phyloP scores from a whole-genome alignment of 2,329 filamentous ascomycete species.

The Parascedosporium putredinis region DNA sequence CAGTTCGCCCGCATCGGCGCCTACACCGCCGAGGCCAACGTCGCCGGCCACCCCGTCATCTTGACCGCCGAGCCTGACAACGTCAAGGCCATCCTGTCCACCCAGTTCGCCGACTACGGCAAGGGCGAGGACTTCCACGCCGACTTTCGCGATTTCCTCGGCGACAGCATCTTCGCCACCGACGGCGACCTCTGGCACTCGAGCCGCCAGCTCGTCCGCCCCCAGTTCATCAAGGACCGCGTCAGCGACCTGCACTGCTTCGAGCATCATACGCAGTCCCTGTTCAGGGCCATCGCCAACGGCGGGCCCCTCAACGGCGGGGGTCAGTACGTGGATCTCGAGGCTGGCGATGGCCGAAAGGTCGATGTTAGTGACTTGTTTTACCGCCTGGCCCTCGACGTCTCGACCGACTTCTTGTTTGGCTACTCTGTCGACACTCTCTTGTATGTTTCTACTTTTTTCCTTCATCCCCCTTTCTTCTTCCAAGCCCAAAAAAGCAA shows the following conservation, averaged over 20 bases:
- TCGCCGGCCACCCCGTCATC: conserved; percentile 49
- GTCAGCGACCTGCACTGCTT: conserved; percentile 74
- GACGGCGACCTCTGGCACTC: conserved; percentile 72
- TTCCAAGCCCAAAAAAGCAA: too few relatives aligned
- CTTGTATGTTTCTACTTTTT: conserved; percentile 7
- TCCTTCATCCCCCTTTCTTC: not conserved
- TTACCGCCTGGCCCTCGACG: conserved; percentile 77
- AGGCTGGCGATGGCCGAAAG: conserved; percentile 44
- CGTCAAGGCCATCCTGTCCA: conserved; percentile 81
- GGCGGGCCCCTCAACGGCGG: conserved; percentile 47
- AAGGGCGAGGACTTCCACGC: conserved; percentile 66
- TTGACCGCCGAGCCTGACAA: conserved; percentile 81
- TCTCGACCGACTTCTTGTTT: conserved; percentile 69
- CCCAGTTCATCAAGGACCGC: conserved; percentile 78
- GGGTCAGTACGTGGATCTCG: conserved; percentile 49
- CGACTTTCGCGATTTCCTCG: conserved; percentile 68
- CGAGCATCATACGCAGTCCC: conserved; percentile 63
- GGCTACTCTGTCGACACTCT: conserved; percentile 7
- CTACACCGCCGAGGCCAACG: conserved; percentile 50
- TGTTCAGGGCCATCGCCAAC: conserved; percentile 59
- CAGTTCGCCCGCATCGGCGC: conserved; percentile 32
- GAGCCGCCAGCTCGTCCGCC: conserved; percentile 70
- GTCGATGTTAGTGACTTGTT: conserved; percentile 68
- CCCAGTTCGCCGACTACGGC: conserved; percentile 75
- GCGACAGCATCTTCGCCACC: conserved; percentile 68